These are phyloP conservation scores for Monosporascus sp. DNA, from an alignment of 2,329 filamentous ascomycete genomes.

Conservation along the genomic window DNA sequence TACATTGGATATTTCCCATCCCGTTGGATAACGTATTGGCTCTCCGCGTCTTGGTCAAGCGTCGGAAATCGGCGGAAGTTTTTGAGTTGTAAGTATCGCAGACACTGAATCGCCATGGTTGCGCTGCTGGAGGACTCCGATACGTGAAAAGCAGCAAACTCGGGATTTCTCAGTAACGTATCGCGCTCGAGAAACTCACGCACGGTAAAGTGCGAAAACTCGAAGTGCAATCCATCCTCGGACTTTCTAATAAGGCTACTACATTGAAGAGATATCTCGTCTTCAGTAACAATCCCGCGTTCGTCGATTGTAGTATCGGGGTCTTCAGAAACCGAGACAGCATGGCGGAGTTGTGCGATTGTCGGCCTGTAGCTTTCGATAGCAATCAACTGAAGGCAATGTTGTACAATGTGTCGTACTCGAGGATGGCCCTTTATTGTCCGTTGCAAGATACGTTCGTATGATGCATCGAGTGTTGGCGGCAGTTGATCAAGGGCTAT, in stretches of 20 bases:
- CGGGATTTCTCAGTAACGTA: not conserved
- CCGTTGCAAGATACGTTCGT: conserved; percentile 10
- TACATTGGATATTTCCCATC: not conserved
- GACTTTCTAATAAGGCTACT: conserved; percentile 15
- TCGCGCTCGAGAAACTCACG: conserved; percentile 10
- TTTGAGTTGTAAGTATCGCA: conserved; percentile 11
- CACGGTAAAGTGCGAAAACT: conserved; percentile 17
- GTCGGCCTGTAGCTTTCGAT: not conserved
- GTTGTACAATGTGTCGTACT: conserved; percentile 4
- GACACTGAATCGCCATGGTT: conserved; percentile 5
- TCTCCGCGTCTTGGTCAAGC: not conserved
- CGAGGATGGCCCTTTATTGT: conserved; percentile 2
- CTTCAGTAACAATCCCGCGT: not conserved
- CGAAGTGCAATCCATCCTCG: conserved; percentile 4
- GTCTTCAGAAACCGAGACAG: conserved; percentile 1
- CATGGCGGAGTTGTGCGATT: conserved; percentile 1
- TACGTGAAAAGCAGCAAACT: conserved; percentile 7
- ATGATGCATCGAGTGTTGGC: conserved; percentile 10
- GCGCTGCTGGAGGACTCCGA: conserved; percentile 2
- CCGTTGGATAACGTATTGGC: not conserved
- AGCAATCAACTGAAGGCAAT: conserved; percentile 7
- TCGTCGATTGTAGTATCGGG: not conserved
- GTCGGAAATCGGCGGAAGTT: conserved; percentile 4
- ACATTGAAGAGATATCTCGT: conserved; percentile 4
- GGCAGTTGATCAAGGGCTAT: conserved; percentile 11